A percentile compares a stretch with the other conserved stretches of the same genome.
Conservation (phyloP, 2,329 filamentous ascomycete genomes). For the Colletotrichum sp. region DNA sequence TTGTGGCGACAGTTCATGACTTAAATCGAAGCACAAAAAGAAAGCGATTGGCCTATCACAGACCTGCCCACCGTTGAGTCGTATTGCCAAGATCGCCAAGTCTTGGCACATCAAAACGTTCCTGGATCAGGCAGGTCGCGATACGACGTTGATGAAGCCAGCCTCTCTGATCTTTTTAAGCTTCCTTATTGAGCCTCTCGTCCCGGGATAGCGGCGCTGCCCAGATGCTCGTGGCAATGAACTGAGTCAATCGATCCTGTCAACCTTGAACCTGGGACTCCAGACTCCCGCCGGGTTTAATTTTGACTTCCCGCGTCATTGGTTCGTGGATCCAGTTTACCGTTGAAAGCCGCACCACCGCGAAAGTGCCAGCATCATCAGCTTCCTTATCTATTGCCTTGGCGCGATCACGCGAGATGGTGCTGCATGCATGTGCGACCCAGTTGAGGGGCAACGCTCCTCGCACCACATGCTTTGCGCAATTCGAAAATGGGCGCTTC, state of each 20-base stretch:
- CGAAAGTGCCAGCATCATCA: not conserved
- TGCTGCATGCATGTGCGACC: not conserved
- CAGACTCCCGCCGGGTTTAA: not conserved
- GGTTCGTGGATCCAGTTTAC: not conserved
- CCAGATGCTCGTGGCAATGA: not conserved
- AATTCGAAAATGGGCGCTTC: not conserved
- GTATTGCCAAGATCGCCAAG: not conserved
- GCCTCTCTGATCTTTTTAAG: not conserved
- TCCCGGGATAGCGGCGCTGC: not conserved
- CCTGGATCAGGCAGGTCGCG: conserved; percentile 9
- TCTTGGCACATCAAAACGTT: conserved; percentile 1
- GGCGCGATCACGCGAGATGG: conserved; percentile 10
- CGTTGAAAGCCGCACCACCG: not conserved
- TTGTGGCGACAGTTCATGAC: not conserved
- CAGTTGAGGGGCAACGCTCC: not conserved
- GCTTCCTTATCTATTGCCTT: conserved; percentile 13
- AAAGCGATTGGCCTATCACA: not conserved
- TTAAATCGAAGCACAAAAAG: not conserved
- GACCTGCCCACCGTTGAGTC: not conserved
- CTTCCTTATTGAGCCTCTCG: conserved; percentile 9
- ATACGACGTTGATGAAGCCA: not conserved
- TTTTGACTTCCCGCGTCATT: not conserved
- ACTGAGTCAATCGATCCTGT: not conserved
- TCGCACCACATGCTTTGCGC: not conserved
- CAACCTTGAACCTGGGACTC: not conserved